Conservation (phyloP, 345 rosid species). For the Draba incana region DNA sequence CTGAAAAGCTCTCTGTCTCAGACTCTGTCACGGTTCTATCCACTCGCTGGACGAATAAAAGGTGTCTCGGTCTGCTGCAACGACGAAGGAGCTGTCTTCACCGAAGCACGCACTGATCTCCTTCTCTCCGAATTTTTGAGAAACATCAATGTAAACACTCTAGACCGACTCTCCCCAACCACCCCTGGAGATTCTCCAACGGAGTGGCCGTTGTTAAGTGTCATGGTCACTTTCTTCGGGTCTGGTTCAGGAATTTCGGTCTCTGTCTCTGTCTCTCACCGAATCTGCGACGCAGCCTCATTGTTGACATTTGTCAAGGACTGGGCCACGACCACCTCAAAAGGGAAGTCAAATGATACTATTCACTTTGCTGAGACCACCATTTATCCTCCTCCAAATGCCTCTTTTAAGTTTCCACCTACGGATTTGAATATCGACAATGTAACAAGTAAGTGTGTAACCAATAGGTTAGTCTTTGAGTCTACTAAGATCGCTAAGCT, state of each 20-base stretch:
- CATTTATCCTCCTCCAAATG: conserved; percentile 23
- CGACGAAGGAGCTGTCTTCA: conserved; percentile 46
- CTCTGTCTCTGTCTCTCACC: conserved; percentile 45
- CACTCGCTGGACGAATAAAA: conserved; percentile 52
- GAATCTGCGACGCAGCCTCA: conserved; percentile 50
- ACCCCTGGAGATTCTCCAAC: neutral
- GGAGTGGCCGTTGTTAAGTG: conserved; percentile 8
- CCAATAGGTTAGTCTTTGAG: conserved; percentile 32
- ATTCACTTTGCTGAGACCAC: conserved; percentile 21
- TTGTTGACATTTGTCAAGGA: conserved; percentile 28
- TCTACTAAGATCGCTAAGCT: conserved; percentile 36
- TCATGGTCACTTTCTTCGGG: conserved; percentile 39
- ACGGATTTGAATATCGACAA: neutral
- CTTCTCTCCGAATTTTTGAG: conserved; percentile 35
- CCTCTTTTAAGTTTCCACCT: neutral
- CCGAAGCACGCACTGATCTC: conserved; percentile 42
- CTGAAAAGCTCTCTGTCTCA: conserved; percentile 46
- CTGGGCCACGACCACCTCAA: conserved; percentile 30
- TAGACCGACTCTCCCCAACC: conserved; percentile 11
- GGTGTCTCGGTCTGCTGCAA: conserved; percentile 42
- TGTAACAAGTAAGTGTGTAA: neutral
- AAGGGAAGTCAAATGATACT: neutral
- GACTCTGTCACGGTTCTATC: conserved; percentile 48
- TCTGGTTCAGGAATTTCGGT: conserved; percentile 54
- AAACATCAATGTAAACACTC: neutral